phyloP scores from a whole-genome alignment of 2,329 filamentous ascomycete species.

The Ciborinia camelliae region DNA sequence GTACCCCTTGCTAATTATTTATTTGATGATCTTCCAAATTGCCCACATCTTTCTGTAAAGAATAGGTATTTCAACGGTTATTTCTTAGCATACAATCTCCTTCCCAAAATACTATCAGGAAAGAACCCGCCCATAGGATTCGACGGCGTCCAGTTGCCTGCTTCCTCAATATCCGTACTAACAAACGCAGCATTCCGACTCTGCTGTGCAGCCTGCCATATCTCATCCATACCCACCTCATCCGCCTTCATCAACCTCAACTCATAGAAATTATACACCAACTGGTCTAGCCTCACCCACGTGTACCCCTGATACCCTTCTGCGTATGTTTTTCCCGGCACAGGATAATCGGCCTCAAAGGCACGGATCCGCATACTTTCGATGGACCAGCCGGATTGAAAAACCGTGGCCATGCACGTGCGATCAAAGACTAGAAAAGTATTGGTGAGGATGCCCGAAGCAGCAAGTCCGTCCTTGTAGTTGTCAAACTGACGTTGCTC shows the following conservation, averaged over 20 bases:
- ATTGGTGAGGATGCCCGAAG: not conserved
- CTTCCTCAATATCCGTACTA: slow-evolving; percentile 17
- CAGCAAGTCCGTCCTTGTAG: not conserved
- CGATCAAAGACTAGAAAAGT: slow-evolving; percentile 9
- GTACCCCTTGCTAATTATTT: too few relatives aligned
- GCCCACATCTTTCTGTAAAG: not conserved
- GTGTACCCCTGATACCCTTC: not conserved
- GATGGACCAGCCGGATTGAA: not conserved
- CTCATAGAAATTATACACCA: slow-evolving; percentile 20
- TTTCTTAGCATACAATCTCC: not conserved
- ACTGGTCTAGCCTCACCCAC: not conserved
- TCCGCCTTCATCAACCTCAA: slow-evolving; percentile 13
- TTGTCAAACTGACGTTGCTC: not conserved
- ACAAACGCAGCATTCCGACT: slow-evolving; percentile 17
- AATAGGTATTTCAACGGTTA: not conserved
- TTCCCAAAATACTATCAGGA: slow-evolving; percentile 3
- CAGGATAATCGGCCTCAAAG: not conserved
- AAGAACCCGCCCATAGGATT: not conserved
- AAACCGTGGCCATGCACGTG: not conserved
- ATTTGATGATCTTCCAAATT: not conserved
- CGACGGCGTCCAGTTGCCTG: not conserved
- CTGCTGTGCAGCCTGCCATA: slow-evolving; percentile 15
- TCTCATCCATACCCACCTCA: slow-evolving; percentile 20
- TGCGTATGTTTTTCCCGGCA: not conserved
- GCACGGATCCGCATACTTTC: not conserved